Conservation (phyloP, 2,329 filamentous ascomycete species). For the Trichophyton equinum region DNA sequence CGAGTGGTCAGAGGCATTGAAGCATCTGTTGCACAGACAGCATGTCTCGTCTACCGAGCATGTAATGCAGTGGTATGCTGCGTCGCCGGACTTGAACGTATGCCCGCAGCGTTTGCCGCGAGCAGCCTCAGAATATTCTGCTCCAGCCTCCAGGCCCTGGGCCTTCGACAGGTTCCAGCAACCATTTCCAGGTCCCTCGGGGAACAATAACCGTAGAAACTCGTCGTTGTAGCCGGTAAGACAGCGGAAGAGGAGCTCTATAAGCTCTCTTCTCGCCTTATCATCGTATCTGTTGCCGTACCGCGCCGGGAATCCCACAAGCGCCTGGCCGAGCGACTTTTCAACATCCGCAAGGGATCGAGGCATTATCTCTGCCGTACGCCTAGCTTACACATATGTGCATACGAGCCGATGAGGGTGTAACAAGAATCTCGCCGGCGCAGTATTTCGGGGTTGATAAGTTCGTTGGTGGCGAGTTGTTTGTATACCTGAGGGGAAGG, state of each 20-base stretch:
- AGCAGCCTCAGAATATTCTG: slow-evolving; percentile 86
- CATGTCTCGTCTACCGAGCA: slow-evolving; percentile 93
- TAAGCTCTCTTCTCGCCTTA: slow-evolving; percentile 57
- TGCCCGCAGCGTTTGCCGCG: slow-evolving; percentile 91
- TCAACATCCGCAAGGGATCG: slow-evolving; percentile 42
- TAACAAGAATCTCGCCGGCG: background rate
- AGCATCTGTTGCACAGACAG: slow-evolving; percentile 85
- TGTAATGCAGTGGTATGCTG: slow-evolving; percentile 85
- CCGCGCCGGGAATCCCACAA: slow-evolving; percentile 62
- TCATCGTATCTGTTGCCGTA: slow-evolving; percentile 65
- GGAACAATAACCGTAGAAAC: slow-evolving; percentile 70
- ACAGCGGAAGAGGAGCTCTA: slow-evolving; percentile 73
- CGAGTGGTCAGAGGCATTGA: slow-evolving; percentile 87
- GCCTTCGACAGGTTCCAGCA: slow-evolving; percentile 69
- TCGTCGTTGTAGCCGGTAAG: slow-evolving; percentile 64
- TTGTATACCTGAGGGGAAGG: background rate
- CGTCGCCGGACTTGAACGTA: slow-evolving; percentile 90
- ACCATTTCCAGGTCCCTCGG: slow-evolving; percentile 52
- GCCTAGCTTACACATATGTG: background rate
- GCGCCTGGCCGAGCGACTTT: slow-evolving; percentile 68
- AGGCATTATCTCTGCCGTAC: background rate
- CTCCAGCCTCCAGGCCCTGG: slow-evolving; percentile 83
- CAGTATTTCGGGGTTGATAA: background rate
- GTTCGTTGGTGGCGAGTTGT: background rate
- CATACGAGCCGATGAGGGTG: background rate